Percentiles rank a stretch among this genome's conserved stretches.
phyloP scores from a whole-genome alignment of 2,329 filamentous ascomycete species.

The Diaporthe ampelina region DNA sequence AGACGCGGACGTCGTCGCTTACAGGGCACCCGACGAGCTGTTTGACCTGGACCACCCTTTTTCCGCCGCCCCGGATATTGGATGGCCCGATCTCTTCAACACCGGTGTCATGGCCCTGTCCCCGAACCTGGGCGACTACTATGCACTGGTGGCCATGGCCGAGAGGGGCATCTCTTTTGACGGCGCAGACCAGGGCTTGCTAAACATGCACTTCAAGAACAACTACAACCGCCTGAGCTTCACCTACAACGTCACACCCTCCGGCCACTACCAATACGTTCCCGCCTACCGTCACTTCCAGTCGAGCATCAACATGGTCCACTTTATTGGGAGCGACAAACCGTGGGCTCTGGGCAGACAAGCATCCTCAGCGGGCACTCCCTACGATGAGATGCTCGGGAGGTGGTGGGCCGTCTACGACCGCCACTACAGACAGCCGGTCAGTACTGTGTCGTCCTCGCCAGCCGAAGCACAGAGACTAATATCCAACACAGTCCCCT shows the following conservation, averaged over 20 bases:
- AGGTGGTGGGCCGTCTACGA: constrained; percentile 98
- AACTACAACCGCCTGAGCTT: constrained; percentile 92
- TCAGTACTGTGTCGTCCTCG: constrained; percentile 50
- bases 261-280: constrained; percentile 96
- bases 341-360: constrained; percentile 82
- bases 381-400: constrained; percentile 86
- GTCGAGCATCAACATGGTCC: constrained; percentile 88
- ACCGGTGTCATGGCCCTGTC: constrained; percentile 95
- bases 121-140: constrained; percentile 89
- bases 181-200: constrained; percentile 92
- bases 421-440: constrained; percentile 77
- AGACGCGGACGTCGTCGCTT: constrained; percentile 92
- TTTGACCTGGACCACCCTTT: constrained; percentile 76
- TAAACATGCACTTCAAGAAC: constrained; percentile 94
- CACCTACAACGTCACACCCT: constrained; percentile 97
- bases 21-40: constrained; percentile 92
- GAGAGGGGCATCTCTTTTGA: constrained; percentile 93
- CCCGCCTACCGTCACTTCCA: constrained; percentile 96
- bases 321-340: constrained; percentile 94
- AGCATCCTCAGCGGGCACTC: constrained; percentile 66
- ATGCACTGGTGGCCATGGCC: constrained; percentile 86
- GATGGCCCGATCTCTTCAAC: constrained; percentile 99
- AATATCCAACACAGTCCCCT: constrained; percentile 28
- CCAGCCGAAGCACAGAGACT: neutral
- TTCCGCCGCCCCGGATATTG: constrained; percentile 89